Evolutionary conservation across 2,329 filamentous ascomycete genomes (phyloP).

Genomic region (Trematosphaeria pertusa): DNA sequence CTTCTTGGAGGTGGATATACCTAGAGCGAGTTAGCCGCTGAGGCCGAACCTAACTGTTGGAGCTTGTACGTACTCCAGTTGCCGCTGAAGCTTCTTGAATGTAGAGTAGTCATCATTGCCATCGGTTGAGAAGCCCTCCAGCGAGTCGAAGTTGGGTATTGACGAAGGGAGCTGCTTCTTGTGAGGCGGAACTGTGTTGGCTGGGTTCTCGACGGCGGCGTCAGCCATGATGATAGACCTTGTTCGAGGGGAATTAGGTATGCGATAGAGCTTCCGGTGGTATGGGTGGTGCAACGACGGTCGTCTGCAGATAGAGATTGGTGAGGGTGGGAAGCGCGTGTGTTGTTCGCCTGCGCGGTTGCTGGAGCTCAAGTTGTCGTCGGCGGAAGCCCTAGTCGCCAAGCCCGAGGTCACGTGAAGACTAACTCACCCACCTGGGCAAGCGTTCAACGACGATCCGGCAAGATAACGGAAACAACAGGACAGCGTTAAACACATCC

Average conservation of each 20-base stretch:
- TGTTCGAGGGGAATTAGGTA: neutral
- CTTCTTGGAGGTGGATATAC: conserved; percentile 97
- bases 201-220: conserved; percentile 81
- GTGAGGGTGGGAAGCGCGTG: too few relatives aligned
- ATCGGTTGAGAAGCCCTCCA: conserved; percentile 83
- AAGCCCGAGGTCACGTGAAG: too few relatives aligned
- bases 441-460: too few relatives aligned
- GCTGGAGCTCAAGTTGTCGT: too few relatives aligned
- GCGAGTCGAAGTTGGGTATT: conserved; percentile 87
- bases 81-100: conserved; percentile 94
- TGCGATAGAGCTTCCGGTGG: neutral
- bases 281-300: too few relatives aligned
- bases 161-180: conserved; percentile 80
- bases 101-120: conserved; percentile 92
- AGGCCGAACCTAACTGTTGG: conserved; percentile 1
- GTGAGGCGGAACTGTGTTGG: conserved; percentile 75
- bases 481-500: too few relatives aligned
- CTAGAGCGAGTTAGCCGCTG: conserved; percentile 54
- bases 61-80: conserved; percentile 77
- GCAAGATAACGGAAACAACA: too few relatives aligned
- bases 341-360: too few relatives aligned
- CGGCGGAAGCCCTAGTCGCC: too few relatives aligned
- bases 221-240: conserved; percentile 72
- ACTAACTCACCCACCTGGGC: too few relatives aligned
- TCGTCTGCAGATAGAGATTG: too few relatives aligned